Percentiles rank a stretch among this genome's conserved stretches.
These are phyloP conservation scores for Fraxinus americana DNA, from an alignment of 257 asterid genomes.

Conservation along the genomic window DNA sequence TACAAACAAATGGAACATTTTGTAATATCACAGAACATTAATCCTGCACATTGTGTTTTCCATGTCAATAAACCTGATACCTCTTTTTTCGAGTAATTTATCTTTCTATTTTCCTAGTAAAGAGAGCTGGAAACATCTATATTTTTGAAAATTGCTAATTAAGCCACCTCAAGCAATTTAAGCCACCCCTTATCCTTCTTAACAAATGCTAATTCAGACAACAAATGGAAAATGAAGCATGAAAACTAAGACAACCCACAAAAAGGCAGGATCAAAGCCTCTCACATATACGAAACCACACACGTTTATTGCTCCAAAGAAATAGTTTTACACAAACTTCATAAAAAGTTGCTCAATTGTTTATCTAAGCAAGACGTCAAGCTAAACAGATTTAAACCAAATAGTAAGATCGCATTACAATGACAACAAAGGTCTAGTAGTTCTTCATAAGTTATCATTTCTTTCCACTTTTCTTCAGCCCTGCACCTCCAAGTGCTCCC, in stretches of 20 bases:
- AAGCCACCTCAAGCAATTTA: background rate
- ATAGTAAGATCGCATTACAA: background rate
- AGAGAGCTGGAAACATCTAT: background rate
- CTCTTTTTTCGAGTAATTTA: background rate
- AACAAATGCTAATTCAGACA: background rate
- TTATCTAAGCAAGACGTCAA: background rate
- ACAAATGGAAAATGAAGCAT: background rate
- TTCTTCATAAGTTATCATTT: slow-evolving; percentile 36
- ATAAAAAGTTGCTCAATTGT: background rate
- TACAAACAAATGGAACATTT: too few relatives aligned
- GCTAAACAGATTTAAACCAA: slow-evolving; percentile 13
- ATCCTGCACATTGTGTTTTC: too few relatives aligned
- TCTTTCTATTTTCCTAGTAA: background rate
- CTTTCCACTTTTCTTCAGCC: slow-evolving; percentile 86
- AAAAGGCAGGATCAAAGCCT: background rate
- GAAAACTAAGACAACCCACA: background rate
- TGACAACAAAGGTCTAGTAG: background rate
- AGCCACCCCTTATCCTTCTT: background rate
- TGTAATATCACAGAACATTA: too few relatives aligned
- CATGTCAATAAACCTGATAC: background rate
- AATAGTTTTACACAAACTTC: slow-evolving; percentile 5
- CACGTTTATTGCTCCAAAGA: background rate
- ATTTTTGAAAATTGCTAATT: background rate
- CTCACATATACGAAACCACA: background rate
- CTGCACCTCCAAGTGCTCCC: slow-evolving; percentile 74